Evolutionary conservation across 257 asterid genomes (phyloP), one percentile per base, ranked within the genome.

Genomic region (Mentha longifolia): DNA sequence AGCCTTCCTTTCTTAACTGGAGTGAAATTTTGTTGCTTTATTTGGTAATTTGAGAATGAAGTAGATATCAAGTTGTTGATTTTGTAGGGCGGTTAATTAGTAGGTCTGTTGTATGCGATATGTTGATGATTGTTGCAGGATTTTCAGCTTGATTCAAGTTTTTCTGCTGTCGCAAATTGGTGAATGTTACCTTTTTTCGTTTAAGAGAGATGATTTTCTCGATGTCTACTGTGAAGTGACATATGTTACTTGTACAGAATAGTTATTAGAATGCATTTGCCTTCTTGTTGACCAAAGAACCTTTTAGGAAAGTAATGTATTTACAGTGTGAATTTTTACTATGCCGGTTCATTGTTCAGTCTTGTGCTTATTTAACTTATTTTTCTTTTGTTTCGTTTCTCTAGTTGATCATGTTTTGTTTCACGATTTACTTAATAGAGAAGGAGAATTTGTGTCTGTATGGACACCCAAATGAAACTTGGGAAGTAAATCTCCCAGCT

Each of bases 401-500:
- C 59, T 43, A 58, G 74, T 69, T 73, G 59, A 65, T 66, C 41
- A 46, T 50, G 72, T 73, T 65, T 67, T 46, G 49, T 67, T 71
- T 81, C 66, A 68, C 30, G 14, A 57, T 71, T 33, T 62, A 39
- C 51, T 74, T 58, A 43, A 54, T 74, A 92, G 98, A 92, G 82
- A 92, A 92, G 88, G 98, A 92, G 72, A 92, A 92, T 82, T 82
- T 92, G 84, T 92, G 97, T 78, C 83, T 92, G 9, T 92, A 92
- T 78, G 98, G 97, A 58, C 97, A 92, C 80, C 79, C 96, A 61
- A 87, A 90, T 85, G 97, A 90, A 84, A 83, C 92, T 10, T 92
- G 98, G 97, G 96, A 92, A 78, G 98, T 92, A 45, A 87, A 81
- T 85, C 93, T 92, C 50, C 98, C 98, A 22, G 98, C 96, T 17